Evolutionary conservation across 768 basidiomycete species (phyloP).

Genomic region (Agaricus bisporus): DNA sequence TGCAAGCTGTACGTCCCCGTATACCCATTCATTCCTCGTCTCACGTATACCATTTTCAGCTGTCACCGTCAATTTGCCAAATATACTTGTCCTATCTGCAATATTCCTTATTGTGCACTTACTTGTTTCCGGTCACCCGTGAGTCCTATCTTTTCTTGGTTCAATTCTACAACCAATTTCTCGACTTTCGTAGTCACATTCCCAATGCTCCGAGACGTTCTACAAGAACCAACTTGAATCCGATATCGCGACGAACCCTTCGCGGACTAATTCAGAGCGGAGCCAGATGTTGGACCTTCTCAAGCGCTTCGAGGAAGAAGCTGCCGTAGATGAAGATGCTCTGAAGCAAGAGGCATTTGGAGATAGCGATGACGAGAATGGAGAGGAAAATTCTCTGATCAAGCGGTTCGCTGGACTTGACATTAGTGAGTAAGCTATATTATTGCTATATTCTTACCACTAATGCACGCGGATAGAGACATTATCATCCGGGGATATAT

Average conservation of each 20-base stretch:
- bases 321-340: constrained; percentile 22
- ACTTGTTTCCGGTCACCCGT: constrained; percentile 74
- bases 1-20: constrained; percentile 12
- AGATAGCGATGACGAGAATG: constrained; percentile 25
- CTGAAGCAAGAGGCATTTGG: constrained; percentile 15
- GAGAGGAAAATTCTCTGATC: constrained; percentile 36
- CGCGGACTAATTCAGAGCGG: constrained; percentile 52
- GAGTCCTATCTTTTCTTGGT: constrained; percentile 16
- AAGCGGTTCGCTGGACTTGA: constrained; percentile 51
- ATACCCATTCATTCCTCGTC: not conserved
- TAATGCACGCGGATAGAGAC: constrained; percentile 33
- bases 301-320: constrained; percentile 66
- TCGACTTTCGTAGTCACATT: constrained; percentile 41
- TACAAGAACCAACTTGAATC: constrained; percentile 69
- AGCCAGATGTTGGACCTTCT: constrained; percentile 64
- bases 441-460: no score
- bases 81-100: constrained; percentile 81
- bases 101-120: constrained; percentile 75
- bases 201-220: constrained; percentile 75
- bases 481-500: constrained; percentile 50
- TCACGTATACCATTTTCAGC: constrained; percentile 29
- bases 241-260: constrained; percentile 51
- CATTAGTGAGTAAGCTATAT: constrained; percentile 40
- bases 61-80: constrained; percentile 71
- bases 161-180: not conserved